Conservation (phyloP, 2,329 filamentous ascomycete genomes). For the Aspergillus thermomutatus region DNA sequence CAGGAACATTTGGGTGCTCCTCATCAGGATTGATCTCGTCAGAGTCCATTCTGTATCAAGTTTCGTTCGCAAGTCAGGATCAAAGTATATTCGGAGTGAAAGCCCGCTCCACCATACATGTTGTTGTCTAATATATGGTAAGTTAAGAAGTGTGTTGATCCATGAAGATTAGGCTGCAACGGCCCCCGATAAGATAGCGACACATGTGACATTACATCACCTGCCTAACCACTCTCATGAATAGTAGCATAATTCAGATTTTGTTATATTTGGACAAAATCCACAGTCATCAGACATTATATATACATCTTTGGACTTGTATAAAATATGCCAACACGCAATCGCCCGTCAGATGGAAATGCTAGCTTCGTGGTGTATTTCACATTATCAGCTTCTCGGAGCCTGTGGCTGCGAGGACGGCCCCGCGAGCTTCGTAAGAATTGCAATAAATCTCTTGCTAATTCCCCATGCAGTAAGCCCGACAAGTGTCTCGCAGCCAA, state of each 20-base stretch:
- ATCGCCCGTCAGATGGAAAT: not conserved
- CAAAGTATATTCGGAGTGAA: not conserved
- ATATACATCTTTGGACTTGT: not conserved
- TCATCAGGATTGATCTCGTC: constrained; percentile 22
- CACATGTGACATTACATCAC: constrained; percentile 23
- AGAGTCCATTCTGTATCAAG: constrained; percentile 24
- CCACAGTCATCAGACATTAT: not conserved
- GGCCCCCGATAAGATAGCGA: constrained; percentile 24
- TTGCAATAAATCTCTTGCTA: constrained; percentile 30
- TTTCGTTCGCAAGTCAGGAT: not conserved
- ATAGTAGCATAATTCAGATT: not conserved
- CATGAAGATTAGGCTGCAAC: constrained; percentile 21
- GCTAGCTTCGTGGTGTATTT: not conserved
- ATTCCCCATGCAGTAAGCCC: constrained; percentile 34
- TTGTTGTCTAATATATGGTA: constrained; percentile 10
- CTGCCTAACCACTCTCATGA: not conserved
- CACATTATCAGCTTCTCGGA: not conserved
- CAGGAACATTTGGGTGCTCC: constrained; percentile 4
- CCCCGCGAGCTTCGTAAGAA: constrained; percentile 32
- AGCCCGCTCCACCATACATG: constrained; percentile 10
- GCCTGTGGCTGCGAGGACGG: constrained; percentile 1
- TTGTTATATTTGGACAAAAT: not conserved
- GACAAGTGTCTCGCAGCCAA: constrained; percentile 39
- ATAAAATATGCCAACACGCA: not conserved
- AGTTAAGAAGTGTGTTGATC: not conserved